phyloP scores from a whole-genome alignment of 768 basidiomycete species.

The Suillus spraguei region DNA sequence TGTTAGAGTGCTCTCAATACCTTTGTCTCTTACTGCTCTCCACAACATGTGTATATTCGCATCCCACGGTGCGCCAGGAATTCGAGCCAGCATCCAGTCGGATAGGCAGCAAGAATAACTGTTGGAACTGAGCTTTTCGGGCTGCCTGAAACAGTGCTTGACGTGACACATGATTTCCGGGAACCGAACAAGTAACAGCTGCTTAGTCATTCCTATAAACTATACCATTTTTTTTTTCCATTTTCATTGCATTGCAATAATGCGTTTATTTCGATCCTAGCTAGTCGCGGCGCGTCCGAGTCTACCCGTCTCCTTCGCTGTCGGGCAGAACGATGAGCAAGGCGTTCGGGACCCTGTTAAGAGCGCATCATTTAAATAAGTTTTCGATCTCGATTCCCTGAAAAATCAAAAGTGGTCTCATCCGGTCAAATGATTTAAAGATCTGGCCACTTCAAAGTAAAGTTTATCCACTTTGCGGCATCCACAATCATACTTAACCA shows the following conservation, averaged over 20 bases:
- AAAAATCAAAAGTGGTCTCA: constrained; percentile 10
- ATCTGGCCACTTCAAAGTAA: background rate
- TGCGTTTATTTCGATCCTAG: background rate
- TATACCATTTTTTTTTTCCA: too few relatives aligned
- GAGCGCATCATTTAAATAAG: background rate
- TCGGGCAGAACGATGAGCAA: background rate
- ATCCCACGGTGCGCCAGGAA: background rate
- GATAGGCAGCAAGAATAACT: too few relatives aligned
- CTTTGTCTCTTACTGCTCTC: background rate
- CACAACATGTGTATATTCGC: background rate
- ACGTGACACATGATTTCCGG: too few relatives aligned
- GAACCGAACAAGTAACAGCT: too few relatives aligned
- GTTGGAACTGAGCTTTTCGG: too few relatives aligned
- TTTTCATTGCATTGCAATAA: too few relatives aligned
- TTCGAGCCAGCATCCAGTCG: background rate
- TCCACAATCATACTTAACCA: background rate
- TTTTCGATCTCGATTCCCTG: background rate
- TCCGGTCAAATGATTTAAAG: constrained; percentile 5
- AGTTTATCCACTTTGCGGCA: background rate
- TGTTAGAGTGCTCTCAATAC: background rate
- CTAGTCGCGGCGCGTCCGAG: background rate
- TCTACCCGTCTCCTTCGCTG: background rate
- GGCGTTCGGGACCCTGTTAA: background rate
- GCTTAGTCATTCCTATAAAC: too few relatives aligned
- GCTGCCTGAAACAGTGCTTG: too few relatives aligned